Evolutionary conservation across 352 stramenopile genomes (phyloP).

Genomic region (Globisporangium heterothallicum): DNA sequence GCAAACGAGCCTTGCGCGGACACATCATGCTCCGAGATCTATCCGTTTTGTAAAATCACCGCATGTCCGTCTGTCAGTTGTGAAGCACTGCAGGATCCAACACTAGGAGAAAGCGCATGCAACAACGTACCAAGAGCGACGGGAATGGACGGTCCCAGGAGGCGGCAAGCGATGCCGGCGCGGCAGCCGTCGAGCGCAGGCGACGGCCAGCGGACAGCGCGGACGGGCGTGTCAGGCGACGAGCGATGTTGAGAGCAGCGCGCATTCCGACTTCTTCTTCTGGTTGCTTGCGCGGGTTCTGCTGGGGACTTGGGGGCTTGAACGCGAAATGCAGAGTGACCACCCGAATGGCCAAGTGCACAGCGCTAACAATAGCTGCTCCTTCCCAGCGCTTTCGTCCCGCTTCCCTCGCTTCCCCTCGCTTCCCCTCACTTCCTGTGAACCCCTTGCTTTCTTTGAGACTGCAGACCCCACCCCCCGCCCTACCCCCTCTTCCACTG

Average conservation of each 20-base stretch:
- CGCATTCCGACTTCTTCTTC: conserved; percentile 24
- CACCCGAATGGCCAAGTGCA: neutral
- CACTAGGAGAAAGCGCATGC: neutral
- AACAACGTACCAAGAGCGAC: conserved; percentile 61
- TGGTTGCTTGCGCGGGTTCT: neutral
- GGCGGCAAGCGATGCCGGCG: conserved; percentile 50
- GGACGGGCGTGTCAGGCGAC: conserved; percentile 12
- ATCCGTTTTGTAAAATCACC: neutral
- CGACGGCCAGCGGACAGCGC: conserved; percentile 3
- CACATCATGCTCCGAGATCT: conserved; percentile 73
- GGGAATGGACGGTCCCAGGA: conserved; percentile 76
- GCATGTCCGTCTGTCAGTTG: neutral
- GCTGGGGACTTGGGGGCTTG: conserved; percentile 2
- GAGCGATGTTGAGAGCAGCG: conserved; percentile 23
- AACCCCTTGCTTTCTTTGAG: no score
- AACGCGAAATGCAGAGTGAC: neutral
- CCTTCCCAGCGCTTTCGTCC: no score
- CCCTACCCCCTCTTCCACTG: no score
- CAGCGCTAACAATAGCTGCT: no score
- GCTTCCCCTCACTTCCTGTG: no score
- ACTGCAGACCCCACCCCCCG: no score
- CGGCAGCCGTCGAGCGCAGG: conserved; percentile 33
- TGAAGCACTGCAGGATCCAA: neutral
- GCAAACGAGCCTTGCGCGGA: conserved; percentile 86
- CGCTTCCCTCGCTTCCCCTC: neutral